Conservation (phyloP, 352 stramenopile species). For the Phytopythium mirpurense region DNA sequence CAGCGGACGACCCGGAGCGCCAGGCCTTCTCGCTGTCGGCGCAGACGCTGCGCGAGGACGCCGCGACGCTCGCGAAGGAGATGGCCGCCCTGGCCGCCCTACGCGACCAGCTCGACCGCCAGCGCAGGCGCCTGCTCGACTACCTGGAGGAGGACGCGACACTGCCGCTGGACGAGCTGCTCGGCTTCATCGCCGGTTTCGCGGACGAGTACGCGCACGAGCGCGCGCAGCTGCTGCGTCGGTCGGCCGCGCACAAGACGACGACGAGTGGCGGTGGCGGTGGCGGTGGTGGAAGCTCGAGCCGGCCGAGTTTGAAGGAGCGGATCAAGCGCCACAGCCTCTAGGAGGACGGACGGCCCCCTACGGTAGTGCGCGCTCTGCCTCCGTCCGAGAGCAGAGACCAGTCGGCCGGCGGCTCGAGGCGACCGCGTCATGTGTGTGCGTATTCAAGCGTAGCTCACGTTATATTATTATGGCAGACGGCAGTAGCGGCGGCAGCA, state of each 20-base stretch:
- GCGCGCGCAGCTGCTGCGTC: constrained; percentile 36
- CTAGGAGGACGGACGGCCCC: neutral
- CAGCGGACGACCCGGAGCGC: constrained; percentile 22
- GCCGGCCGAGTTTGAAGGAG: no score
- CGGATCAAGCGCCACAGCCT: no score
- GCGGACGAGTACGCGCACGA: constrained; percentile 50
- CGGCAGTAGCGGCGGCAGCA: neutral
- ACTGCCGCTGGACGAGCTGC: constrained; percentile 57
- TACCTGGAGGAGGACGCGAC: constrained; percentile 76
- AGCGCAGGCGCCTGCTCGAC: constrained; percentile 63
- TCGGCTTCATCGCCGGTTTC: constrained; percentile 62
- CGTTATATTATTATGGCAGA: neutral
- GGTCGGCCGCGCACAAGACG: neutral
- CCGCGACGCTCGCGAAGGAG: constrained; percentile 54
- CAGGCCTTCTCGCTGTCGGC: constrained; percentile 17
- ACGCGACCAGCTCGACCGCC: constrained; percentile 40
- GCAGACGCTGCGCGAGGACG: constrained; percentile 46
- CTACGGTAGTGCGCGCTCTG: no score
- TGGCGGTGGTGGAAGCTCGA: neutral
- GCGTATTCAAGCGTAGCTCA: neutral
- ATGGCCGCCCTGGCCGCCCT: constrained; percentile 38
- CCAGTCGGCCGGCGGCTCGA: no score
- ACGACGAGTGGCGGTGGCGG: neutral
- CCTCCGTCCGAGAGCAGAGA: no score
- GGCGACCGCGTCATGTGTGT: neutral